Conservation (phyloP, 352 stramenopile species). For the Pythium oligandrum region DNA sequence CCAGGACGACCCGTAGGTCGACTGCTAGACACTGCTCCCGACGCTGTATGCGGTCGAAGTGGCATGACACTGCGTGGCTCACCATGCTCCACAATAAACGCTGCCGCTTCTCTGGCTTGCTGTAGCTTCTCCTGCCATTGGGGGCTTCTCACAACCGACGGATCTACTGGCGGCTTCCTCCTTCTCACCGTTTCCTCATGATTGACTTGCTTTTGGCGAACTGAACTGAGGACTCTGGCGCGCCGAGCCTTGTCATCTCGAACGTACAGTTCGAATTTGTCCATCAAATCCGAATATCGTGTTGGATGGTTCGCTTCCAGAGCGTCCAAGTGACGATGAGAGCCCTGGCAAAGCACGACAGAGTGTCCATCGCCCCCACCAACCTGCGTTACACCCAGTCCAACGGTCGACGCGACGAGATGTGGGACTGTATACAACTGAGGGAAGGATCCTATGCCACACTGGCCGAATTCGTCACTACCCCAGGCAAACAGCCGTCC, state of each 20-base stretch:
- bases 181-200: conserved; percentile 25
- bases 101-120: background rate
- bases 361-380: conserved; percentile 46
- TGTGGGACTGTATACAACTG: conserved; percentile 76
- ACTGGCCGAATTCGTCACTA: conserved; percentile 71
- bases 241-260: conserved; percentile 34
- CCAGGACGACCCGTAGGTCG: background rate
- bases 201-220: conserved; percentile 20
- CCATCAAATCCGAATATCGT: conserved; percentile 34
- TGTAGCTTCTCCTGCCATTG: conserved; percentile 22
- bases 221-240: conserved; percentile 23
- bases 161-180: conserved; percentile 34
- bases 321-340: conserved; percentile 34
- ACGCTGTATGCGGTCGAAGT: conserved; percentile 4
- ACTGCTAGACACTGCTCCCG: no score
- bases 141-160: conserved; percentile 15
- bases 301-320: conserved; percentile 40
- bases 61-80: background rate
- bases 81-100: background rate
- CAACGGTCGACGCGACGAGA: conserved; percentile 53
- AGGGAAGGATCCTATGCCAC: conserved; percentile 53
- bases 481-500: conserved; percentile 63
- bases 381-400: conserved; percentile 48
- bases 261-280: conserved; percentile 33
- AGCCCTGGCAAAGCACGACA: conserved; percentile 35